Base-by-base conservation (phyloP, 192 early-diverging fungal species). In the Coemansia sp. region DNA sequence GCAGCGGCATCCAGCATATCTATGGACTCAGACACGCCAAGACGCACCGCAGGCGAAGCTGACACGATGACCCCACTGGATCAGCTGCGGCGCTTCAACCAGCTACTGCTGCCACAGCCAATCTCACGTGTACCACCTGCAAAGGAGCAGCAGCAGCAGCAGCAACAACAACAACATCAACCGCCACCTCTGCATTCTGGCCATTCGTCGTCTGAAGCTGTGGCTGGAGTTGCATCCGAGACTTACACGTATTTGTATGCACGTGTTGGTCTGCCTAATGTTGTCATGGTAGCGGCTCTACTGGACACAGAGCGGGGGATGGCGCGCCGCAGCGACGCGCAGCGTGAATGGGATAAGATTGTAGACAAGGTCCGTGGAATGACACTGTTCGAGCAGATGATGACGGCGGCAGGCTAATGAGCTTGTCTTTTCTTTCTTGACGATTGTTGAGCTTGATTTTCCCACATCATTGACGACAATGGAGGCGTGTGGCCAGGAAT, bases 161-260 rank as follows among this genome's bases (percentile, higher is more conserved):
- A 38, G 52, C 30, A 58, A 18, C 62, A 24, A 43, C 33, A 45
- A 7, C 58, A 33, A 30, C 67, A 62, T 58, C 48, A n/a, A 38
- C 45, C 65, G n/a, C 59, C 62, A 33, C 65, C 56, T 18, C 33
- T 41, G 62, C 49, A 46, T 38, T 59, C 57, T 2, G 57, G 30
- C 9, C 34, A 36, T 21, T 53, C 51, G 20, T 53, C 51, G 51
- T 53, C 62, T 14, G 55, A 58, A 6, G 64, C 71, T 33, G 69
- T 66, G 20, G 62, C 62, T 12, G 60, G 62, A 46, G 66, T 67
- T 18, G 16, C 51, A 12, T 63, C 68, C 0, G 79, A 82, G 46
- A 71, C 67, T 21, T 77, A 74, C 49, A 83, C 81, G 3, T 83
- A 83, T 51, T 44, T 83, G 20, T 83, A 75, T 64, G 71, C 81